Evolutionary conservation across 371 early-diverging fungal genomes (phyloP).

Genomic region (Mortierella sp.): DNA sequence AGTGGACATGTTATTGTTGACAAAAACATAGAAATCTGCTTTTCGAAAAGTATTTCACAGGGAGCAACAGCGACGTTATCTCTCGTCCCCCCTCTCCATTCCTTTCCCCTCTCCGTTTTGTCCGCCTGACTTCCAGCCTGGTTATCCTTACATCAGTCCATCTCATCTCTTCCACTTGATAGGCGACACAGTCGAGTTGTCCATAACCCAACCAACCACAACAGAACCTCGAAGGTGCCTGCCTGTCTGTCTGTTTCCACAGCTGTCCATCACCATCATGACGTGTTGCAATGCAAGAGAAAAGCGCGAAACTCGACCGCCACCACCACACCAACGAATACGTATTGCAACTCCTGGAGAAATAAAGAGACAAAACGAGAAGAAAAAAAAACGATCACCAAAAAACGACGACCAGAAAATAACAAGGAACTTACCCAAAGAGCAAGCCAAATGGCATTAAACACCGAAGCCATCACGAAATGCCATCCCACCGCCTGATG

Average conservation of each 20-base stretch:
- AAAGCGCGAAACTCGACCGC: neutral
- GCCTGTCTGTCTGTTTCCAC: neutral
- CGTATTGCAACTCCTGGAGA: neutral
- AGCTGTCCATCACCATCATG: slow-evolving; percentile 1
- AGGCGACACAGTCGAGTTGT: neutral
- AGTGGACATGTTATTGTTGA: neutral
- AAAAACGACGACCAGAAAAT: neutral
- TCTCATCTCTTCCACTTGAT: neutral
- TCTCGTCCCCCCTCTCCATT: neutral
- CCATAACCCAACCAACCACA: neutral
- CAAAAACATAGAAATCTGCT: neutral
- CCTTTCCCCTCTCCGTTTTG: neutral
- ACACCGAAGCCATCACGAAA: slow-evolving; percentile 73
- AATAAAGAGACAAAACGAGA: slow-evolving; percentile 1
- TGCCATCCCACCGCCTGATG: slow-evolving; percentile 76
- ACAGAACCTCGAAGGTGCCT: neutral
- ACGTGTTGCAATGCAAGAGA: neutral
- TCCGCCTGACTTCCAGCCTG: neutral
- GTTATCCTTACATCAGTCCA: neutral
- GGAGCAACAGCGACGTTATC: neutral
- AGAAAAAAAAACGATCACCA: neutral
- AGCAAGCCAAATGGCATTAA: slow-evolving; percentile 71
- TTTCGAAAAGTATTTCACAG: neutral
- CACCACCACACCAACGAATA: neutral
- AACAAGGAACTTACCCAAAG: slow-evolving; percentile 63